Percentiles rank a stretch among this genome's conserved stretches.
Conservation (phyloP, 192 early-diverging fungal species). For the Linnemannia exigua region DNA sequence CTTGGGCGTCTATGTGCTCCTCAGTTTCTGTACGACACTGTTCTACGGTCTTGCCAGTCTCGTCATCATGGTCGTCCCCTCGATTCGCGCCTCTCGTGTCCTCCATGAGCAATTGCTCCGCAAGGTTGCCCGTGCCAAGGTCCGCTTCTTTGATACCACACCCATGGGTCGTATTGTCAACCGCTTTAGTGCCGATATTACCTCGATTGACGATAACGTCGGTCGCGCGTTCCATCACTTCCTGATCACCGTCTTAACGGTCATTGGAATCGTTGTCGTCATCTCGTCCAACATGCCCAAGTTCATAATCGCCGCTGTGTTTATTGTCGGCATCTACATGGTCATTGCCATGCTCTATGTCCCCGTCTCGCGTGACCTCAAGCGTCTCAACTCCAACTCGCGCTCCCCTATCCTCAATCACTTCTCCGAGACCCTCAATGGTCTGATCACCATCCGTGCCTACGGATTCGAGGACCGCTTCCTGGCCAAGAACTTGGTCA, state of each 20-base stretch:
- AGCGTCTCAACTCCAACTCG: slow-evolving; percentile 85
- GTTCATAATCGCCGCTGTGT: slow-evolving; percentile 75
- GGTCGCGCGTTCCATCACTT: slow-evolving; percentile 63
- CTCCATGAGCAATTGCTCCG: slow-evolving; percentile 70
- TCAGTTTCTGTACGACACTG: slow-evolving; percentile 59
- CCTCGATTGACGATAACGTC: slow-evolving; percentile 77
- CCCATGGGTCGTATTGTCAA: slow-evolving; percentile 87
- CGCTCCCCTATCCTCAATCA: slow-evolving; percentile 86
- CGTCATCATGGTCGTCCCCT: not conserved
- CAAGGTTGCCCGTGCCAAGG: slow-evolving; percentile 74
- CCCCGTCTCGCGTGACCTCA: slow-evolving; percentile 86
- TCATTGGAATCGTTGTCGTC: slow-evolving; percentile 70
- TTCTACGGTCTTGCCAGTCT: slow-evolving; percentile 60
- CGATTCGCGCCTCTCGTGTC: slow-evolving; percentile 60
- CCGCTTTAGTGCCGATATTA: slow-evolving; percentile 90
- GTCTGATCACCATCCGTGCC: slow-evolving; percentile 87
- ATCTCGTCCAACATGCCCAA: slow-evolving; percentile 74
- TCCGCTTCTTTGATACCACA: slow-evolving; percentile 91
- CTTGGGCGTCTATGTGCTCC: slow-evolving; percentile 70
- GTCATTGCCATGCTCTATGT: slow-evolving; percentile 79
- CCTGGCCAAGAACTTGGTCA: slow-evolving; percentile 67
- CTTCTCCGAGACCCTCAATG: slow-evolving; percentile 83
- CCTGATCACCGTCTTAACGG: slow-evolving; percentile 62
- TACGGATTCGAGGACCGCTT: slow-evolving; percentile 82
- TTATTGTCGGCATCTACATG: slow-evolving; percentile 68